phyloP scores from a whole-genome alignment of 2,329 filamentous ascomycete species.

The Pleurostoma richardsiae region DNA sequence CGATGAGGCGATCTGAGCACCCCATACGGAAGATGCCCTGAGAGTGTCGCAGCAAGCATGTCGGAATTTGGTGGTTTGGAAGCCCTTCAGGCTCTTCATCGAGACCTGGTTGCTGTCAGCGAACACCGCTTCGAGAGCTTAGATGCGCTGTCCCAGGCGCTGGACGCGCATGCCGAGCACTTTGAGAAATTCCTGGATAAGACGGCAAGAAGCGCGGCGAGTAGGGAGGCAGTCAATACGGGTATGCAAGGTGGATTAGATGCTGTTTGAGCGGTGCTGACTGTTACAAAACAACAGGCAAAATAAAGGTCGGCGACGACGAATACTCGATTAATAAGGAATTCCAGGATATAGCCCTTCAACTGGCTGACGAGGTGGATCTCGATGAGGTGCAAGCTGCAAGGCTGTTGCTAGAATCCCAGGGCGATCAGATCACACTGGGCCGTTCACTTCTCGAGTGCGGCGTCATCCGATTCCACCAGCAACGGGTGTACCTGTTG shows the following conservation, averaged over 20 bases:
- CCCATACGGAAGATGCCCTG: slow-evolving; percentile 18
- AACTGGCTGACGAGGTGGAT: slow-evolving; percentile 82
- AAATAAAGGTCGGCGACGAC: slow-evolving; percentile 65
- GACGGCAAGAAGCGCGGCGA: slow-evolving; percentile 67
- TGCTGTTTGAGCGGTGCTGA: slow-evolving; percentile 12
- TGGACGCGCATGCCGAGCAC: slow-evolving; percentile 62
- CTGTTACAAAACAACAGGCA: slow-evolving; percentile 46
- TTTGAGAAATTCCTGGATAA: slow-evolving; percentile 73
- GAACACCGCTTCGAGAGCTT: slow-evolving; percentile 59
- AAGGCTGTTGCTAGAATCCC: slow-evolving; percentile 67
- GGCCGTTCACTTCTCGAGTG: slow-evolving; percentile 72
- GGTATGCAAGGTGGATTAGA: slow-evolving; percentile 37
- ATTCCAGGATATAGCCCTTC: slow-evolving; percentile 77
- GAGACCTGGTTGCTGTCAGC: slow-evolving; percentile 73
- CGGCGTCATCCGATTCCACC: slow-evolving; percentile 83
- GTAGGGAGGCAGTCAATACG: slow-evolving; percentile 64
- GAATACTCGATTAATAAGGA: slow-evolving; percentile 80
- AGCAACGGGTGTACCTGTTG: slow-evolving; percentile 75
- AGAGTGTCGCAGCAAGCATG: slow-evolving; percentile 50
- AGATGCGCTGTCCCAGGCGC: slow-evolving; percentile 64
- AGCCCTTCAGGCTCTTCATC: slow-evolving; percentile 77
- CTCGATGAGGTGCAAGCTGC: slow-evolving; percentile 86
- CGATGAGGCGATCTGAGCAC: not conserved
- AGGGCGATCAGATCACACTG: slow-evolving; percentile 61
- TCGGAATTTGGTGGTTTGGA: slow-evolving; percentile 68